Evolutionary conservation across 2,329 filamentous ascomycete species (phyloP).

Genomic region (Pseudopithomyces chartarum): DNA sequence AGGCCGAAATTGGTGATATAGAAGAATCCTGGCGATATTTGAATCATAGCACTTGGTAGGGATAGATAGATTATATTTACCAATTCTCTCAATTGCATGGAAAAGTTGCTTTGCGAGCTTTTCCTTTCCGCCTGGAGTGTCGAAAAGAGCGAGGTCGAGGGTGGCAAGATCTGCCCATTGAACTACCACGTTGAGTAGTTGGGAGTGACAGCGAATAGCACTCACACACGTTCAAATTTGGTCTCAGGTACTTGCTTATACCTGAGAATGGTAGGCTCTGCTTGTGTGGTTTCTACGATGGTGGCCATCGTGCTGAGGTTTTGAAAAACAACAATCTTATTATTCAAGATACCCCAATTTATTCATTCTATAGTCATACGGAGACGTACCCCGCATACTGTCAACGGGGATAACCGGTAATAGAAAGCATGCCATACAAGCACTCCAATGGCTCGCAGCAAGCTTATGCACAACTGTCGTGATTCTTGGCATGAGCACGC

Average conservation of each 20-base stretch:
- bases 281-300: conserved; percentile 3
- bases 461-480: conserved; percentile 5
- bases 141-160: conserved; percentile 8
- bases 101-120: conserved; percentile 9
- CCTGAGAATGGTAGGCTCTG: conserved; percentile 1
- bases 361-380: background rate
- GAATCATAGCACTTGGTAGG: background rate
- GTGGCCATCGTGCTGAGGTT: conserved; percentile 3
- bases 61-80: background rate
- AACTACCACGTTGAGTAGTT: background rate
- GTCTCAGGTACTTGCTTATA: conserved; percentile 15
- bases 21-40: conserved; percentile 16
- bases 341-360: background rate
- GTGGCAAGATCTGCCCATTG: conserved; percentile 15
- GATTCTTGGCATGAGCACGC: conserved; percentile 21
- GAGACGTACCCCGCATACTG: background rate
- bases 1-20: conserved; percentile 23
- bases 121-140: conserved; percentile 7
- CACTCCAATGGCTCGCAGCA: background rate
- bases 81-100: conserved; percentile 6
- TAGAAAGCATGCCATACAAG: background rate
- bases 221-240: conserved; percentile 7
- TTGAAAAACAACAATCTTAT: background rate
- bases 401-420: background rate
- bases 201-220: background rate